Conservation (phyloP, 2,329 filamentous ascomycete species). For the Karstenula rhodostoma region DNA sequence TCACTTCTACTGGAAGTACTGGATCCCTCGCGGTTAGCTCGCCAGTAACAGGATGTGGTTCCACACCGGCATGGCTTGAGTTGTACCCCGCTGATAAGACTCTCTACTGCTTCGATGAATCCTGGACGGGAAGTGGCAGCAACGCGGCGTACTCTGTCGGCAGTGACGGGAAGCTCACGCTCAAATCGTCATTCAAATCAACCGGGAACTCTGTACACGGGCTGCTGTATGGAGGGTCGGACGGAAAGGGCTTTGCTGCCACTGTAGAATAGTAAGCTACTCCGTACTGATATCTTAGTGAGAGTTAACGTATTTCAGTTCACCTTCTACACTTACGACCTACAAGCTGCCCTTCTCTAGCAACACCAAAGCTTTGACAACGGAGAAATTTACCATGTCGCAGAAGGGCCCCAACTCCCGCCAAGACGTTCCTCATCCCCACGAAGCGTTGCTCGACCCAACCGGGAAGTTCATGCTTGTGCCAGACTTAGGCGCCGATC, state of each 20-base stretch:
- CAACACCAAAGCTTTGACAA: slow-evolving; percentile 23
- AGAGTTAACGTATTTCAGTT: slow-evolving; percentile 14
- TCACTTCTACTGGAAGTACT: slow-evolving; percentile 7
- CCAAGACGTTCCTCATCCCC: slow-evolving; percentile 63
- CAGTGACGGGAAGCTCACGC: slow-evolving; percentile 9
- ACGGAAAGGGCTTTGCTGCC: slow-evolving; percentile 28
- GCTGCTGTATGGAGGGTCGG: slow-evolving; percentile 25
- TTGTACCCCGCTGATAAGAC: slow-evolving; percentile 7
- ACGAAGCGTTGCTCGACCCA: slow-evolving; percentile 58
- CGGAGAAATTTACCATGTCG: slow-evolving; percentile 22
- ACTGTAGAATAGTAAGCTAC: slow-evolving; percentile 29
- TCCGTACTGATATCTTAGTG: background rate
- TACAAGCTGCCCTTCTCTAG: slow-evolving; percentile 35
- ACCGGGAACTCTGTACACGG: slow-evolving; percentile 28
- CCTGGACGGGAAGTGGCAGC: slow-evolving; percentile 15
- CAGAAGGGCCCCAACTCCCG: slow-evolving; percentile 55
- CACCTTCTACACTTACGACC: slow-evolving; percentile 32
- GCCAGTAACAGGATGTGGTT: slow-evolving; percentile 14
- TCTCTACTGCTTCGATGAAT: slow-evolving; percentile 19
- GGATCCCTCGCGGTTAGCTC: slow-evolving; percentile 3
- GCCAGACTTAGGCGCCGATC: slow-evolving; percentile 62
- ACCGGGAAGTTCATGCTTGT: slow-evolving; percentile 58
- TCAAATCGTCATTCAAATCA: slow-evolving; percentile 10
- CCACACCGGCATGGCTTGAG: slow-evolving; percentile 18
- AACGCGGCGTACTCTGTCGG: slow-evolving; percentile 9